Evolutionary conservation across 192 early-diverging fungal species (phyloP).

Genomic region (Lobulomyces angularis): DNA sequence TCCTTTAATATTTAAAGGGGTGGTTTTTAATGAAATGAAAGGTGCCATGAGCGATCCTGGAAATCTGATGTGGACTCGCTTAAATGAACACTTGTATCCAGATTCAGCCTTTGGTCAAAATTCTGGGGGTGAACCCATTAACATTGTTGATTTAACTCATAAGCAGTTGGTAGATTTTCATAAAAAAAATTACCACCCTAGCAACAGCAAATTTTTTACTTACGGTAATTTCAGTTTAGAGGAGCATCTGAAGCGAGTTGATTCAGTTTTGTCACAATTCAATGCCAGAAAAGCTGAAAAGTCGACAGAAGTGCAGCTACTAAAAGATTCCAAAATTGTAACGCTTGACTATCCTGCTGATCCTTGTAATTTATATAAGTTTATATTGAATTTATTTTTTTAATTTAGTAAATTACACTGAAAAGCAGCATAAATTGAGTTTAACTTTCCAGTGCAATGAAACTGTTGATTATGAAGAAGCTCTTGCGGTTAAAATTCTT

Average conservation of each 20-base stretch:
- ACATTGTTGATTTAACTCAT: constrained; percentile 80
- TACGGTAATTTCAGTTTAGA: constrained; percentile 76
- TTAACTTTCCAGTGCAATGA: constrained; percentile 38
- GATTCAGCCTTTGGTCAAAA: constrained; percentile 67
- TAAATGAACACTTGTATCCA: constrained; percentile 73
- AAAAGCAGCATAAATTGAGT: constrained; percentile 52
- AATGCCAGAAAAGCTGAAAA: constrained; percentile 6
- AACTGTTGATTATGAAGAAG: constrained; percentile 65
- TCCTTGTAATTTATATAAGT: constrained; percentile 35
- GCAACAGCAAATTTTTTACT: constrained; percentile 81
- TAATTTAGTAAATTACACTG: constrained; percentile 44
- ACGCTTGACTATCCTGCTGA: constrained; percentile 49
- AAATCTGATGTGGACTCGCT: constrained; percentile 60
- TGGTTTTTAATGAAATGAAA: constrained; percentile 99
- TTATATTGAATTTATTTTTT: constrained; percentile 3
- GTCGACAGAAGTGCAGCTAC: constrained; percentile 21
- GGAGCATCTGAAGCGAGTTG: constrained; percentile 59
- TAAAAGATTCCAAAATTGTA: constrained; percentile 29
- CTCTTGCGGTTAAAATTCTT: constrained; percentile 70
- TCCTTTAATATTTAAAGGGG: constrained; percentile 79
- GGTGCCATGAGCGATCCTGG: constrained; percentile 71
- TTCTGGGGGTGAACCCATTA: constrained; percentile 81
- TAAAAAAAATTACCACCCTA: constrained; percentile 75
- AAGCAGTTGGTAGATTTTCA: constrained; percentile 74
- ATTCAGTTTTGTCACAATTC: no score